Percentiles rank a stretch among this genome's conserved stretches.
Evolutionary conservation across 164 flowering plant species (phyloP).

Genomic region (Houttuynia cordata): DNA sequence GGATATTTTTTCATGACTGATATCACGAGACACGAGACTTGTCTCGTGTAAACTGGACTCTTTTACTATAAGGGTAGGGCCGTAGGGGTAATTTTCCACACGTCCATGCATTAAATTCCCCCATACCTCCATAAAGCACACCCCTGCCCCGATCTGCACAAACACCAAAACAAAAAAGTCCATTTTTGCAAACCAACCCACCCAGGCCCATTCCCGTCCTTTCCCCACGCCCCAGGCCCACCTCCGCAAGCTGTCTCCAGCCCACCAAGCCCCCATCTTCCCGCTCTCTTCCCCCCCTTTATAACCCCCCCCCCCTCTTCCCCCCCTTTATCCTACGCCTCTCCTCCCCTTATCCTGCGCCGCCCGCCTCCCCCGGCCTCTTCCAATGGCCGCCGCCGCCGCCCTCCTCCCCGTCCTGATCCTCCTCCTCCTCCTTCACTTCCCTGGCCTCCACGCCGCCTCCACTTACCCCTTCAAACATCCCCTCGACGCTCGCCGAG

Average conservation of each 20-base stretch:
- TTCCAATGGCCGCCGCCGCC: neutral
- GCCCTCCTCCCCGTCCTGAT: conserved; percentile 4
- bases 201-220: too few relatives aligned
- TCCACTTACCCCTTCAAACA: conserved; percentile 1
- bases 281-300: conserved; percentile 5
- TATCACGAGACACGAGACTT: too few relatives aligned
- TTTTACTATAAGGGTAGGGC: too few relatives aligned
- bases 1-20: too few relatives aligned
- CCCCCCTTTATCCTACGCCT: neutral
- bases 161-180: too few relatives aligned
- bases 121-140: too few relatives aligned
- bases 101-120: too few relatives aligned
- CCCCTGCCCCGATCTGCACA: too few relatives aligned
- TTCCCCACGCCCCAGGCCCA: too few relatives aligned
- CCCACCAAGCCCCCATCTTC: conserved; percentile 25
- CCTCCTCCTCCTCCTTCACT: conserved; percentile 5
- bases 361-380: conserved; percentile 3
- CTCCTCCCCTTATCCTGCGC: conserved; percentile 2
- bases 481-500: conserved; percentile 27
- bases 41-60: too few relatives aligned
- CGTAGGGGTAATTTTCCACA: too few relatives aligned
- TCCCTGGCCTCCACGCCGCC: neutral
- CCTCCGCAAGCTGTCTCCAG: conserved; percentile 50
- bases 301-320: conserved; percentile 5
- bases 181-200: too few relatives aligned